phyloP scores from a whole-genome alignment of 805 yeast genomes.

The Clavispora carvajalis region DNA sequence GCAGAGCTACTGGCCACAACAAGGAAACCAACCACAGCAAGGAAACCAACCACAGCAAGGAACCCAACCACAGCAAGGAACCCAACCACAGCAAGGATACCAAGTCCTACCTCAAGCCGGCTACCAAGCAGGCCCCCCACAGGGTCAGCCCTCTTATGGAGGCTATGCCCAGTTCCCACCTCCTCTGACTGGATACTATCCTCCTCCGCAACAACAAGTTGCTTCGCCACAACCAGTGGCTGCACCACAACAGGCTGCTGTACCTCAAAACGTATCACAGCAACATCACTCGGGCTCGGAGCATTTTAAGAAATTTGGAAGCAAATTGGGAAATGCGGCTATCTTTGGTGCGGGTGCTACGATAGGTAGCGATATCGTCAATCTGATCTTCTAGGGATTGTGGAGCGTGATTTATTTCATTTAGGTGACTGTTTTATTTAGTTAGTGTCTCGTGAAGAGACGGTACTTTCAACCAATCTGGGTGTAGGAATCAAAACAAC shows the following conservation, averaged over 20 bases:
- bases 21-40: too few species aligned
- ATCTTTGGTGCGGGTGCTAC: constrained; percentile 97
- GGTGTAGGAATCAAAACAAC: too few species aligned
- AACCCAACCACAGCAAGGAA: background rate
- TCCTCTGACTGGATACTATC: constrained; percentile 44
- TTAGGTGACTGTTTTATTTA: too few species aligned
- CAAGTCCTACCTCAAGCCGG: constrained; percentile 9
- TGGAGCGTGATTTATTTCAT: too few species aligned
- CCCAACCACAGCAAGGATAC: background rate
- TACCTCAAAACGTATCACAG: constrained; percentile 16
- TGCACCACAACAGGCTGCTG: constrained; percentile 16
- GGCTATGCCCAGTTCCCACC: constrained; percentile 47
- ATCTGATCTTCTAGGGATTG: constrained; percentile 51
- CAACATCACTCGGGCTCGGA: constrained; percentile 15
- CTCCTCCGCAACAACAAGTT: constrained; percentile 19
- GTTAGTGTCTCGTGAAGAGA: too few species aligned
- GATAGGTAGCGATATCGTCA: constrained; percentile 76
- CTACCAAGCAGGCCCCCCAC: background rate
- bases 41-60: too few species aligned
- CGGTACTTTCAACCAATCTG: too few species aligned
- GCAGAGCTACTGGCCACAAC: background rate
- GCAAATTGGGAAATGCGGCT: constrained; percentile 86
- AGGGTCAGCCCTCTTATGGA: constrained; percentile 26
- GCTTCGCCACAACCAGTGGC: constrained; percentile 24
- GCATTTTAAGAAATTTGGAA: constrained; percentile 60